Percentiles rank a stretch among this genome's conserved stretches.
These are phyloP conservation scores for Nakaseomyces delphensis DNA, from an alignment of 1,139 yeast species.

Conservation along the genomic window DNA sequence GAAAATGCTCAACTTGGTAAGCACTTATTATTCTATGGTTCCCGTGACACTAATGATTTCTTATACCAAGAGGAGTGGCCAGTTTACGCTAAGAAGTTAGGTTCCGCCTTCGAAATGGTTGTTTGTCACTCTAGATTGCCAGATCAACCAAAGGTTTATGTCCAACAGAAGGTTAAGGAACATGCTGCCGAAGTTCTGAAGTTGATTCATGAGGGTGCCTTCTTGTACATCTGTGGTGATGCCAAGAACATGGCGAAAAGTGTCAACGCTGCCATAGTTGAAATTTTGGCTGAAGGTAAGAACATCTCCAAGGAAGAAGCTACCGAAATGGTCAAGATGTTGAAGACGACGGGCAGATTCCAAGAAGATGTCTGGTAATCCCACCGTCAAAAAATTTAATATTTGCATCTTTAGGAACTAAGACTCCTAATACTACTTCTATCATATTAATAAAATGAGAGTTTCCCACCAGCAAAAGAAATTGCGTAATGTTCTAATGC, in stretches of 20 bases:
- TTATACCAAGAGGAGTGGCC: conserved; percentile 85
- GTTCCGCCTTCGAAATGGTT: conserved; percentile 56
- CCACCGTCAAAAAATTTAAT: background rate
- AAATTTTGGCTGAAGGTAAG: conserved; percentile 50
- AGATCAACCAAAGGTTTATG: conserved; percentile 61
- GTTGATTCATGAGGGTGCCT: conserved; percentile 67
- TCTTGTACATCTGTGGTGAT: conserved; percentile 93
- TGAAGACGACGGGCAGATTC: conserved; percentile 78
- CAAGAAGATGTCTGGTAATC: conserved; percentile 95
- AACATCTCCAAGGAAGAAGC: conserved; percentile 56
- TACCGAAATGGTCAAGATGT: conserved; percentile 64
- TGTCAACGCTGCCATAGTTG: conserved; percentile 66
- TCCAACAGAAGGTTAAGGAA: conserved; percentile 70
- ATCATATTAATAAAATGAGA: no score
- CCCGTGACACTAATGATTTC: conserved; percentile 71
- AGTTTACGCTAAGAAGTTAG: conserved; percentile 53
- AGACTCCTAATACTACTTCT: no score
- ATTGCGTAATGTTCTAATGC: background rate
- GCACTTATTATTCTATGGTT: conserved; percentile 74
- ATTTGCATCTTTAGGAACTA: background rate
- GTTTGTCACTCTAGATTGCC: conserved; percentile 84
- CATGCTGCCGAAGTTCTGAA: conserved; percentile 46
- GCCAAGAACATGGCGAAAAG: conserved; percentile 95
- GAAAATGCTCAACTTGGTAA: conserved; percentile 51
- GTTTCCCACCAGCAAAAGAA: no score